Evolutionary conservation across 805 yeast genomes (phyloP).

Genomic region (Wickerhamomyces queroliae): DNA sequence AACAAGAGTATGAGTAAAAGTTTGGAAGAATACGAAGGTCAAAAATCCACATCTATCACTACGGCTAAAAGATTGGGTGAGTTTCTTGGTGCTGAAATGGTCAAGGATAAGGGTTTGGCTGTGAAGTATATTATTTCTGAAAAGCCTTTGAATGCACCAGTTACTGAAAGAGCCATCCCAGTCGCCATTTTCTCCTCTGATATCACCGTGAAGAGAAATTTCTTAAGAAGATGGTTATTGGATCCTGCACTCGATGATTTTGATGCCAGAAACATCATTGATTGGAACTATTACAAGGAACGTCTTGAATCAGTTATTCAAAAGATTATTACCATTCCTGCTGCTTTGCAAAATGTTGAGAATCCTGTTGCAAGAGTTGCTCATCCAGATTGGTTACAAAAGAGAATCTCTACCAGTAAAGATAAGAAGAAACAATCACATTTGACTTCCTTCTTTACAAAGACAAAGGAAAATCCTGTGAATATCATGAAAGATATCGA

Average conservation of each 20-base stretch:
- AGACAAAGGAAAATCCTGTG: conserved; percentile 34
- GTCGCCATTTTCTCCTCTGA: conserved; percentile 94
- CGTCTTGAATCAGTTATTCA: conserved; percentile 90
- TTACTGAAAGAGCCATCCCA: conserved; percentile 94
- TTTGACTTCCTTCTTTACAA: conserved; percentile 50
- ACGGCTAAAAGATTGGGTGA: conserved; percentile 93
- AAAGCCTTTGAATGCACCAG: conserved; percentile 79
- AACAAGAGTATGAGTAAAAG: conserved; percentile 94
- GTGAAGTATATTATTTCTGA: conserved; percentile 89
- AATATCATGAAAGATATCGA: conserved; percentile 62
- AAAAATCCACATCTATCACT: conserved; percentile 92
- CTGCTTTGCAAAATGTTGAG: conserved; percentile 80
- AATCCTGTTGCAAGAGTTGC: conserved; percentile 94
- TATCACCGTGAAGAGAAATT: conserved; percentile 57
- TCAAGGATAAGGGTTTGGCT: conserved; percentile 91
- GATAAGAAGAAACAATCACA: conserved; percentile 72
- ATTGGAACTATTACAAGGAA: conserved; percentile 90
- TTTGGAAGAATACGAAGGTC: conserved; percentile 80
- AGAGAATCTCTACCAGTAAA: conserved; percentile 49
- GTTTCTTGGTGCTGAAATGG: conserved; percentile 93
- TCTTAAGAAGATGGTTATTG: conserved; percentile 79
- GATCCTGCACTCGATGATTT: conserved; percentile 72
- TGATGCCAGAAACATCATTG: conserved; percentile 85
- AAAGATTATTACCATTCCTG: conserved; percentile 94
- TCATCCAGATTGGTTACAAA: conserved; percentile 91